Evolutionary conservation across 352 stramenopile species (phyloP).

Genomic region (Globisporangium orthogonon): DNA sequence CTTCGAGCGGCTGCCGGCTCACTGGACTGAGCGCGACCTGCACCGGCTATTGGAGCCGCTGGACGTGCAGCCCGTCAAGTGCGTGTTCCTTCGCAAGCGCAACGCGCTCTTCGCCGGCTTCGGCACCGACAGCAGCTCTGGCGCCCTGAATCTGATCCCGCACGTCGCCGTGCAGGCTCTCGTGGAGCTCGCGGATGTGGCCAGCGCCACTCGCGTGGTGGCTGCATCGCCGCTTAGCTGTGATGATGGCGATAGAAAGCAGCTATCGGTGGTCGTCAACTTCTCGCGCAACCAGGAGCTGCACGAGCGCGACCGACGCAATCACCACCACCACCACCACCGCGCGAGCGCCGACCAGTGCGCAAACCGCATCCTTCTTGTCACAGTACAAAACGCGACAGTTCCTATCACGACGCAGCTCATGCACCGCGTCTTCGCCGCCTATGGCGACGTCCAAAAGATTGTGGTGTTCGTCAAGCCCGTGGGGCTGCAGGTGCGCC

Average conservation of each 20-base stretch:
- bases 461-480: slow-evolving; percentile 59
- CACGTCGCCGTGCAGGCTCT: slow-evolving; percentile 41
- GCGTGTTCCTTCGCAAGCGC: slow-evolving; percentile 44
- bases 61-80: slow-evolving; percentile 18
- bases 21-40: slow-evolving; percentile 39
- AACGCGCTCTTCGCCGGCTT: slow-evolving; percentile 44
- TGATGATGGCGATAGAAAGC: not conserved
- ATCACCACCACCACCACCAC: slow-evolving; percentile 3
- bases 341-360: slow-evolving; percentile 3
- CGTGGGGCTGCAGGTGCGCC: slow-evolving; percentile 25
- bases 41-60: slow-evolving; percentile 15
- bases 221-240: not conserved
- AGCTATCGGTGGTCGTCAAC: slow-evolving; percentile 16
- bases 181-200: slow-evolving; percentile 29
- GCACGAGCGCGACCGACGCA: slow-evolving; percentile 19
- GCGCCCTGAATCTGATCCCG: slow-evolving; percentile 21
- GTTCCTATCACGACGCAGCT: slow-evolving; percentile 54
- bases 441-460: slow-evolving; percentile 49
- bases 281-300: slow-evolving; percentile 67
- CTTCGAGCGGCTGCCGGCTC: slow-evolving; percentile 36
- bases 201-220: slow-evolving; percentile 23
- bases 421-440: slow-evolving; percentile 37
- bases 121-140: slow-evolving; percentile 17
- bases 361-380: slow-evolving; percentile 52
- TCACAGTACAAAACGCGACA: slow-evolving; percentile 62